A percentile compares a stretch with the other conserved stretches of the same genome.
phyloP scores from a whole-genome alignment of 352 stramenopile genomes.

The Phytophthora crassamura region DNA sequence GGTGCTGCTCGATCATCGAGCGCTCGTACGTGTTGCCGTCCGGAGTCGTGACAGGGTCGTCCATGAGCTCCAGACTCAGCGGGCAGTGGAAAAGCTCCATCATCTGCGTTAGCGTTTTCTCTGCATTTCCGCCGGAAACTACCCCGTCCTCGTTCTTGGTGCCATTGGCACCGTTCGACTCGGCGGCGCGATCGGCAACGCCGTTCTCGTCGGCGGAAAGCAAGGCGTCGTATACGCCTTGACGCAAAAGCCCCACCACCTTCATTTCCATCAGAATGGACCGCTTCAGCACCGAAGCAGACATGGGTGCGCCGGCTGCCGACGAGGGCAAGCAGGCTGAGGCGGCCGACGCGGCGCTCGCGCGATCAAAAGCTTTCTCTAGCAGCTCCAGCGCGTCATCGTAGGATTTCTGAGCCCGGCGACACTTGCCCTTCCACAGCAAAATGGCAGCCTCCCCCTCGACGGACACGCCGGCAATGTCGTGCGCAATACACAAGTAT shows the following conservation, averaged over 20 bases:
- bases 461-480: constrained; percentile 40
- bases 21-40: constrained; percentile 82
- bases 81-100: constrained; percentile 78
- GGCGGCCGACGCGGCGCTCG: constrained; percentile 43
- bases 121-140: constrained; percentile 17
- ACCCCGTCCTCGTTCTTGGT: constrained; percentile 2
- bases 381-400: constrained; percentile 54
- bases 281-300: constrained; percentile 44
- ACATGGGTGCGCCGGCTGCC: constrained; percentile 24
- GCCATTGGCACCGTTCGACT: constrained; percentile 10
- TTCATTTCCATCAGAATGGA: constrained; percentile 76
- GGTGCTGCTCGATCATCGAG: constrained; percentile 78
- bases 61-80: constrained; percentile 80
- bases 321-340: constrained; percentile 45
- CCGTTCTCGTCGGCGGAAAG: constrained; percentile 35
- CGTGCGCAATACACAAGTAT: constrained; percentile 49
- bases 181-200: not conserved
- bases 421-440: constrained; percentile 71
- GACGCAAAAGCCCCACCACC: constrained; percentile 53
- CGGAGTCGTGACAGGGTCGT: constrained; percentile 75
- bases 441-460: constrained; percentile 58
- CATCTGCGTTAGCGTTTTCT: constrained; percentile 68
- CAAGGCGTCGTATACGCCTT: constrained; percentile 56
- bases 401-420: constrained; percentile 58
- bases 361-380: constrained; percentile 64